A percentile compares a stretch with the other conserved stretches of the same genome.
phyloP scores from a whole-genome alignment of 495 filamentous ascomycete genomes.

The Penicillium coffeae region DNA sequence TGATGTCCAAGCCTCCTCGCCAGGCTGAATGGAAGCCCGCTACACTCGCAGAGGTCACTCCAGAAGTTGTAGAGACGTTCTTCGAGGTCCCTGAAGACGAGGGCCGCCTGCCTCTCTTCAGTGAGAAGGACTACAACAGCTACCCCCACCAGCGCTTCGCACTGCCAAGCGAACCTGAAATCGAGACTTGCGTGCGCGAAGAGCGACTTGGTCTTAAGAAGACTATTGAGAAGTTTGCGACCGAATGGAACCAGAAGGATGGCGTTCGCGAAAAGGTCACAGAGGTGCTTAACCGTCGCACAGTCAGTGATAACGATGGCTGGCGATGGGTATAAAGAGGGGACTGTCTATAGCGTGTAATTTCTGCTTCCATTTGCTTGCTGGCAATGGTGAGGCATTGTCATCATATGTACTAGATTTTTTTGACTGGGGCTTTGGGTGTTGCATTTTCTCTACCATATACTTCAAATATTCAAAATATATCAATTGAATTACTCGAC shows the following conservation, averaged over 20 bases:
- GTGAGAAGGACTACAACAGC: constrained; percentile 49
- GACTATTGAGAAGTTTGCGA: constrained; percentile 26
- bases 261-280: constrained; percentile 41
- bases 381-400: constrained; percentile 2
- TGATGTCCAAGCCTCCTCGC: constrained; percentile 61
- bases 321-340: constrained; percentile 26
- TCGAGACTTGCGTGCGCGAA: constrained; percentile 51
- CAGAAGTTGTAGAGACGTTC: constrained; percentile 51
- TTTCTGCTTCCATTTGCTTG: constrained; percentile 11
- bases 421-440: constrained; percentile 12
- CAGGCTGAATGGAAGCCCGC: constrained; percentile 68
- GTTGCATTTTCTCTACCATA: background rate
- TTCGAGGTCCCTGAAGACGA: constrained; percentile 50
- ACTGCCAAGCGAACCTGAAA: constrained; percentile 71
- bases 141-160: constrained; percentile 66
- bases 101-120: constrained; percentile 50
- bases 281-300: constrained; percentile 31
- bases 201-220: constrained; percentile 6
- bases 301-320: constrained; percentile 19
- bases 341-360: constrained; percentile 19
- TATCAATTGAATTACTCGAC: background rate
- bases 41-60: constrained; percentile 56
- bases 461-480: background rate
- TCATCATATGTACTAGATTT: constrained; percentile 21
- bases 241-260: constrained; percentile 33